Base-by-base conservation (phyloP, 257 asterid genomes). In the Gentiana macrophylla region DNA sequence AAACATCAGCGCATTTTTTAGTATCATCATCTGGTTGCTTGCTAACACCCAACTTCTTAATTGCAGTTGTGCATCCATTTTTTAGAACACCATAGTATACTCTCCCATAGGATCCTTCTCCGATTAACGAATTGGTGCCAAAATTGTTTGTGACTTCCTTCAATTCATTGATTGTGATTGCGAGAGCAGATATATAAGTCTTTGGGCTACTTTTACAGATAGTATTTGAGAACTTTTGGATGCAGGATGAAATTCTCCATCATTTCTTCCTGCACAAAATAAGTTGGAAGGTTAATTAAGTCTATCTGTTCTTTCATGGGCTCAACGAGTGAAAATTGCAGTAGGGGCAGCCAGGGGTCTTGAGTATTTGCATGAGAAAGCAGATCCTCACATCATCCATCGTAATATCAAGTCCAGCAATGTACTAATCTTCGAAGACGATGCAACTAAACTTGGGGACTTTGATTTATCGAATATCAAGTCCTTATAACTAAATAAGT, bases 91-190 rank as follows among this genome's bases (percentile, higher is more conserved):
- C 95, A 36, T 73, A 80, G 68, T 88, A 88, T 50, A 88, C 96
- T 76, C 94, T 77, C 66, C 96, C 96, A 58, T 88, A 88, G 12
- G 96, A 88, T 54, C 96, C 95, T 64, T 88, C 96, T 35, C 96
- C 96, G 53, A 88, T 82, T 61, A 88, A 73, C 47, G 91, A 64
- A 54, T 75, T 74, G 0, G 80, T 73, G 59, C 86, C 76, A 52
- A 88, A 88, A 71, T 79, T 88, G 50, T 74, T 71, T 1, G 96
- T 79, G 56, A 80, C 77, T 48, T 88, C 96, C 81, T 67, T 88
- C 62, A 88, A 61, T 69, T 84, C 95, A 59, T 82, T 94, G 45
- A 80, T 84, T 32, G 83, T 71, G 61, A 88, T 75, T 36, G 86
- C 72, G 3, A 90, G 95, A 57, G 84, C 86, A 49, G 81, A 77